These are phyloP conservation scores for Fibroporia radiculosa DNA, from an alignment of 768 basidiomycete genomes.

Conservation along the genomic window DNA sequence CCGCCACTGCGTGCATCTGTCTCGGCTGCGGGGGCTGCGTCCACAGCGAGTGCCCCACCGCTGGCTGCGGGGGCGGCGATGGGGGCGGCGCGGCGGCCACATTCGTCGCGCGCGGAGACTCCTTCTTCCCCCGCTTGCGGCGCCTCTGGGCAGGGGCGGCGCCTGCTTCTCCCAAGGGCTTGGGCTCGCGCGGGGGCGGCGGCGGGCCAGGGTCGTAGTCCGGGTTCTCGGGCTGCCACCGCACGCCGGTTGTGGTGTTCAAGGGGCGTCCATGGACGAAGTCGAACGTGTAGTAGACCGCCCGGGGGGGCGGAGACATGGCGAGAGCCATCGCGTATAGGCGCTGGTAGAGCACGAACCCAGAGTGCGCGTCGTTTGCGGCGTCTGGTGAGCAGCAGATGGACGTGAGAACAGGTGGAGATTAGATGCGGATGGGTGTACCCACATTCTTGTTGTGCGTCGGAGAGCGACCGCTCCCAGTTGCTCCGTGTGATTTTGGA, in stretches of 20 bases:
- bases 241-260: slow-evolving; percentile 25
- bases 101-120: neutral
- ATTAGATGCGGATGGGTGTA: slow-evolving; percentile 13
- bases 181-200: slow-evolving; percentile 35
- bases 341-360: slow-evolving; percentile 41
- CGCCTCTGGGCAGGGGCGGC: neutral
- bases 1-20: slow-evolving; percentile 8
- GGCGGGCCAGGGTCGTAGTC: slow-evolving; percentile 67
- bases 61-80: neutral
- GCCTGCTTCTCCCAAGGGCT: neutral
- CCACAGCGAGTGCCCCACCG: neutral
- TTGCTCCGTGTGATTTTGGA: slow-evolving; percentile 58
- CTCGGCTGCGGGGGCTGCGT: neutral
- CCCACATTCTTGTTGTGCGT: slow-evolving; percentile 54
- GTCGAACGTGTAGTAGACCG: slow-evolving; percentile 52
- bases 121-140: neutral
- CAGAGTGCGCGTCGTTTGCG: slow-evolving; percentile 64
- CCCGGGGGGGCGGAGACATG: slow-evolving; percentile 27
- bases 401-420: neutral
- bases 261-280: slow-evolving; percentile 37
- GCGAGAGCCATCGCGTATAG: slow-evolving; percentile 36
- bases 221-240: slow-evolving; percentile 56
- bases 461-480: slow-evolving; percentile 50
- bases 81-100: neutral
- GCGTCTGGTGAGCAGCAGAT: slow-evolving; percentile 42